These are phyloP conservation scores for Aechmea fasciata DNA, from an alignment of 176 grass and related monocot genomes.

Conservation along the genomic window DNA sequence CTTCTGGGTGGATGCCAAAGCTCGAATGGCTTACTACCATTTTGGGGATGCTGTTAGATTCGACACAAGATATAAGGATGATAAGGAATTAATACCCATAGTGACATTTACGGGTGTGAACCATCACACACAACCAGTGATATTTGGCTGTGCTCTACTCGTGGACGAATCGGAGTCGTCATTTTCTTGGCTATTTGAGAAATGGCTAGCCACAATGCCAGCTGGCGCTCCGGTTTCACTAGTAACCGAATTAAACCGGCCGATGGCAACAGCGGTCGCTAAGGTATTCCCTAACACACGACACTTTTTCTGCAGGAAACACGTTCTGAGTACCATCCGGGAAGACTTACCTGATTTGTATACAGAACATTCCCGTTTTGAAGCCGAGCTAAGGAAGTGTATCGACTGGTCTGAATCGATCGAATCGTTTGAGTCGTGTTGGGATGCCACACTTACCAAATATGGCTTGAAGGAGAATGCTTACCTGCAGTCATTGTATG, in stretches of 20 bases:
- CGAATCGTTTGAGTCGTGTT: conserved; percentile 66
- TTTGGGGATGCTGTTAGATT: conserved; percentile 80
- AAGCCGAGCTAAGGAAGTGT: conserved; percentile 59
- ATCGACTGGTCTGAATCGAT: conserved; percentile 48
- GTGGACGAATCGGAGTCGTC: conserved; percentile 81
- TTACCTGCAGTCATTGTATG: conserved; percentile 59
- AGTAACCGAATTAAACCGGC: conserved; percentile 55
- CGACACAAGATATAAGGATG: conserved; percentile 49
- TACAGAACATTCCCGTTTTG: conserved; percentile 37
- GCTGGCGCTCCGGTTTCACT: conserved; percentile 53
- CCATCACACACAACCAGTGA: conserved; percentile 71
- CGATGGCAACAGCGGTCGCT: conserved; percentile 45
- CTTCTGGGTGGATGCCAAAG: conserved; percentile 79
- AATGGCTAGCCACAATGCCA: conserved; percentile 87
- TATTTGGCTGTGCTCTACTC: conserved; percentile 84
- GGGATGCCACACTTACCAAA: conserved; percentile 42
- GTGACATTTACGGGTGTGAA: conserved; percentile 87
- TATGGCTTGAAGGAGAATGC: conserved; percentile 54
- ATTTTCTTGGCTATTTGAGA: conserved; percentile 81
- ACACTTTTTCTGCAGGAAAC: conserved; percentile 68
- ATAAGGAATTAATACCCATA: conserved; percentile 66
- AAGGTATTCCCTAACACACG: conserved; percentile 54
- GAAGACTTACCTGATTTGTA: conserved; percentile 48
- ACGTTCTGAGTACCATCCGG: conserved; percentile 49
- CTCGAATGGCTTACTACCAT: conserved; percentile 81